Percentiles rank a stretch among this genome's conserved stretches.
phyloP scores from a whole-genome alignment of 169 alveolate genomes.

The Eimeria tenella region DNA sequence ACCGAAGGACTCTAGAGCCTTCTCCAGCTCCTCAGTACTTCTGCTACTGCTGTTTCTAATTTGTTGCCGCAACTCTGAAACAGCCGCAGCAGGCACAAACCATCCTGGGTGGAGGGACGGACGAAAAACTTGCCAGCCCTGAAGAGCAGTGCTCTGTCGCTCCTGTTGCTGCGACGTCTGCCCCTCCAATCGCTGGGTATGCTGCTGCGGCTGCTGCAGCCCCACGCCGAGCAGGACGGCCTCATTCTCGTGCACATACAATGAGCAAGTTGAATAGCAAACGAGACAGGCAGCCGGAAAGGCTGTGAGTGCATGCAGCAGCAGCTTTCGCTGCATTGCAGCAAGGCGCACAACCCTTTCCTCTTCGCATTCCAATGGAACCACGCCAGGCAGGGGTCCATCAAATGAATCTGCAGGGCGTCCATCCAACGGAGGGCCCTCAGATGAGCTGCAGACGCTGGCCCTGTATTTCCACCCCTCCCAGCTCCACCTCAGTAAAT shows the following conservation, averaged over 20 bases:
- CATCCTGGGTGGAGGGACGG: conserved; percentile 62
- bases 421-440: neutral
- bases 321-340: conserved; percentile 80
- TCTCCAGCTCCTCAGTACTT: neutral
- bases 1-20: conserved; percentile 38
- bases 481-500: conserved; percentile 51
- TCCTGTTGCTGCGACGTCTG: conserved; percentile 38
- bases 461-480: conserved; percentile 25
- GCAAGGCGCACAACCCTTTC: conserved; percentile 78
- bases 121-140: conserved; percentile 20
- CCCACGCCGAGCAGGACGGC: conserved; percentile 69
- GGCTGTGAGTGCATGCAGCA: conserved; percentile 81
- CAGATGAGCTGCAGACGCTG: neutral
- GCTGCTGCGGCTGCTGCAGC: conserved; percentile 63
- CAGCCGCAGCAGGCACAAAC: conserved; percentile 52
- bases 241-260: conserved; percentile 84
- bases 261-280: conserved; percentile 86
- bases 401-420: neutral
- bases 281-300: conserved; percentile 76
- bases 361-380: conserved; percentile 34
- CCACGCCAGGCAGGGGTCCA: conserved; percentile 1
- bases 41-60: conserved; percentile 25
- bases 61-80: conserved; percentile 37
- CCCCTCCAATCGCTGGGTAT: neutral
- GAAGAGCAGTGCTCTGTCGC: neutral